phyloP scores from a whole-genome alignment of 148 eudicot genomes.

The Vaccinium darrowii region DNA sequence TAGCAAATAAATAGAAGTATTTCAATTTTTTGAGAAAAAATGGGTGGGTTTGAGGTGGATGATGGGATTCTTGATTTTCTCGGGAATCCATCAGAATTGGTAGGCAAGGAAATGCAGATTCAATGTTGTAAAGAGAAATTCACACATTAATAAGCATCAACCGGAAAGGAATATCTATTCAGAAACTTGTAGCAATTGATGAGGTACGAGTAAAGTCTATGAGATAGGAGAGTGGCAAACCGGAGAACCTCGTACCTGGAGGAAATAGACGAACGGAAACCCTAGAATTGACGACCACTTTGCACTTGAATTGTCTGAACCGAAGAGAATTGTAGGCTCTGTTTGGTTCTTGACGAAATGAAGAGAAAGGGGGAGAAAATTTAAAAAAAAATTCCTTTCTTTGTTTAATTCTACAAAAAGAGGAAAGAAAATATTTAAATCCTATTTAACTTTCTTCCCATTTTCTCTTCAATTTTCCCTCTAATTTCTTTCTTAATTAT shows the following conservation, averaged over 20 bases:
- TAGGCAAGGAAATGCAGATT: neutral
- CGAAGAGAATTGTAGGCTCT: too few species aligned
- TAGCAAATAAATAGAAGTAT: slow-evolving; percentile 28
- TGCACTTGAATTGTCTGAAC: neutral
- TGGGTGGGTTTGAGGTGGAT: slow-evolving; percentile 4
- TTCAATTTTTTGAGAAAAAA: slow-evolving; percentile 13
- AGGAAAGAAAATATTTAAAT: too few species aligned
- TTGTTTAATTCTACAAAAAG: too few species aligned
- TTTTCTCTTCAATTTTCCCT: too few species aligned
- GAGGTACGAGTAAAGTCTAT: neutral
- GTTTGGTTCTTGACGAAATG: too few species aligned
- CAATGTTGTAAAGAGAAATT: neutral
- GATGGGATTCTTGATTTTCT: slow-evolving; percentile 17
- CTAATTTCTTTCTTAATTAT: too few species aligned
- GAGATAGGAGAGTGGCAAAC: neutral
- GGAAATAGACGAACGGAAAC: neutral
- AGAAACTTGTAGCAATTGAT: neutral
- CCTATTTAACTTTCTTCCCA: too few species aligned
- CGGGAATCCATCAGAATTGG: slow-evolving; percentile 24
- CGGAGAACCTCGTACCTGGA: neutral
- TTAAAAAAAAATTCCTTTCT: too few species aligned
- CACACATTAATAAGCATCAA: neutral
- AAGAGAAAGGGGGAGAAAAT: too few species aligned
- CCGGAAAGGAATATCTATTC: neutral
- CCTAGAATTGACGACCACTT: neutral